Base-by-base conservation (phyloP, 768 basidiomycete genomes). In the Lentinula raphanica region DNA sequence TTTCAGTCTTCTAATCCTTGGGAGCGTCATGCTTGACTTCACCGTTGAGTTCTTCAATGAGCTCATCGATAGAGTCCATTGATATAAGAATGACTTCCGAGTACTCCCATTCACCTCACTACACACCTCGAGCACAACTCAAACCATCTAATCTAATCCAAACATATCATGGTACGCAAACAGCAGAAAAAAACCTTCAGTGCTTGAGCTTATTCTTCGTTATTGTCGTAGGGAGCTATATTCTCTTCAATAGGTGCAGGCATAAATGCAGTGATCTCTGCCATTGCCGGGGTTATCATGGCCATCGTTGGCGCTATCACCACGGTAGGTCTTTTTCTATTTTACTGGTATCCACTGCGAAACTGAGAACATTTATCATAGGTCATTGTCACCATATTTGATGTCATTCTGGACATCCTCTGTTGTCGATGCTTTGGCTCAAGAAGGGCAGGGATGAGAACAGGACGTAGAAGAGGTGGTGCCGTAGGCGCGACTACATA, bases 301-400 rank as follows among this genome's bases (percentile, higher is more conserved):
- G 71, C 83, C 38, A 85, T 88, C 58, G 75, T 88, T 46, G 63
- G 75, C 59, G 82, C 70, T 8, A 79, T 90, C 59, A 83, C 82
- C 12, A 76, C 73, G n/a, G 86, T 88, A 63, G 54, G 82, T 75
- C 17, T 13, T 56, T 28, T 13, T 21, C 32, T 11, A 29, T 25
- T 25, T 9, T 36, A 32, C 15, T 15, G 19, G 1, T 49, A 6
- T 28, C 25, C 5, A 5, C 9, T 27, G 19, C 12, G 39, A 21
- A 8, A 31, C 19, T 39, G 7, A 44, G 19, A 40, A 17, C 32
- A 53, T 54, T 12, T 28, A 42, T 6, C 28, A 38, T 60, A 88
- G 87, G 72, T 88, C 39, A 75, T 87, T 46, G 82, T 86, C 9
- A 81, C 84, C 0, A 87, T 87, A 58, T 82, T 86, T 63, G 76